Evolutionary conservation across 306 rosid species (phyloP).

Genomic region (Betula pendula): DNA sequence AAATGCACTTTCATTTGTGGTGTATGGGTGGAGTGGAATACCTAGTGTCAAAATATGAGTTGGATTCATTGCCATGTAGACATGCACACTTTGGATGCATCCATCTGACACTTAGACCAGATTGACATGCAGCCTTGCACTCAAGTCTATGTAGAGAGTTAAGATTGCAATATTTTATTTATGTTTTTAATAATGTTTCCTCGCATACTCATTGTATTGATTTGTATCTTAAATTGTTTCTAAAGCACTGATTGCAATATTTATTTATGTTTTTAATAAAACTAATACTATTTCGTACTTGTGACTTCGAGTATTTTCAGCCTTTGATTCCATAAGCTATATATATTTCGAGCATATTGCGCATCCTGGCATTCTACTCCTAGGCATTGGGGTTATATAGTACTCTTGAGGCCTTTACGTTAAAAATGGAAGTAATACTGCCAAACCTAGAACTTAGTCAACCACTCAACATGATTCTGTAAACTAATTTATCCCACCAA

Average conservation of each 20-base stretch:
- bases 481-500: slow-evolving; percentile 1
- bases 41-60: neutral
- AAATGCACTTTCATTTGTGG: neutral
- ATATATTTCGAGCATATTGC: neutral
- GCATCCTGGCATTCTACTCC: neutral
- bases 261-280: neutral
- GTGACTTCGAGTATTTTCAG: neutral
- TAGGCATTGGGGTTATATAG: neutral
- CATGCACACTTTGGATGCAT: neutral
- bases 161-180: neutral
- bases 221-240: neutral
- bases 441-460: neutral
- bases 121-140: neutral
- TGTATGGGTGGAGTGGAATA: neutral
- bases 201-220: neutral
- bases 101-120: neutral
- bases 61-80: neutral
- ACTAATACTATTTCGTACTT: neutral
- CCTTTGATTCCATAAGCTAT: neutral
- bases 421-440: slow-evolving; percentile 2
- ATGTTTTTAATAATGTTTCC: neutral
- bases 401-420: slow-evolving; percentile 1
- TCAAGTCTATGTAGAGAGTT: neutral
- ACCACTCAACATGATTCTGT: neutral
- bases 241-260: neutral